Evolutionary conservation across 805 yeast species (phyloP).

Genomic region (Nakazawaea ernobii): DNA sequence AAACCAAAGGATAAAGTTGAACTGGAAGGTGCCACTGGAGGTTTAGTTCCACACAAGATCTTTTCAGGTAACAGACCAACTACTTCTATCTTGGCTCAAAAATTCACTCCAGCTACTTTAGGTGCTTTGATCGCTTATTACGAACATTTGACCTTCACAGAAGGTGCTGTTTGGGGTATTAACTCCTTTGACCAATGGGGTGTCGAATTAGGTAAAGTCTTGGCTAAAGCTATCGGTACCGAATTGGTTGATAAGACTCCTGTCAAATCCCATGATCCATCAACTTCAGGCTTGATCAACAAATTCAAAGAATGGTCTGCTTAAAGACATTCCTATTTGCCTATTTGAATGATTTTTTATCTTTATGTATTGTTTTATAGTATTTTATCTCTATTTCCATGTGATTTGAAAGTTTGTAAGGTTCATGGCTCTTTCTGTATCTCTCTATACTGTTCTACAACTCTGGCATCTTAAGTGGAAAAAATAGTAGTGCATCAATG

Average conservation of each 20-base stretch:
- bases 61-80: slow-evolving; percentile 99
- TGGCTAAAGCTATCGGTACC: slow-evolving; percentile 91
- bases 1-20: slow-evolving; percentile 79
- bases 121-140: slow-evolving; percentile 97
- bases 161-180: slow-evolving; percentile 99
- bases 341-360: neutral
- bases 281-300: slow-evolving; percentile 91
- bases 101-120: slow-evolving; percentile 92
- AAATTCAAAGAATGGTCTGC: slow-evolving; percentile 82
- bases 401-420: too few species aligned
- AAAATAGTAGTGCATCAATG: too few species aligned
- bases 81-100: slow-evolving; percentile 91
- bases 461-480: too few species aligned
- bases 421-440: too few species aligned
- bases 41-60: slow-evolving; percentile 88
- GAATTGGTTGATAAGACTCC: slow-evolving; percentile 65
- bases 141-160: slow-evolving; percentile 95
- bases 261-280: slow-evolving; percentile 74
- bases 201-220: slow-evolving; percentile 96
- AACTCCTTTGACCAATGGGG: slow-evolving; percentile 99
- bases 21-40: slow-evolving; percentile 84
- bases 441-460: too few species aligned
- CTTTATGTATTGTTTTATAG: neutral
- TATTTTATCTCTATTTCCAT: too few species aligned
- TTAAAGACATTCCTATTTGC: neutral